Conservation (phyloP, 805 yeast species). For the Metschnikowia santaceciliae region DNA sequence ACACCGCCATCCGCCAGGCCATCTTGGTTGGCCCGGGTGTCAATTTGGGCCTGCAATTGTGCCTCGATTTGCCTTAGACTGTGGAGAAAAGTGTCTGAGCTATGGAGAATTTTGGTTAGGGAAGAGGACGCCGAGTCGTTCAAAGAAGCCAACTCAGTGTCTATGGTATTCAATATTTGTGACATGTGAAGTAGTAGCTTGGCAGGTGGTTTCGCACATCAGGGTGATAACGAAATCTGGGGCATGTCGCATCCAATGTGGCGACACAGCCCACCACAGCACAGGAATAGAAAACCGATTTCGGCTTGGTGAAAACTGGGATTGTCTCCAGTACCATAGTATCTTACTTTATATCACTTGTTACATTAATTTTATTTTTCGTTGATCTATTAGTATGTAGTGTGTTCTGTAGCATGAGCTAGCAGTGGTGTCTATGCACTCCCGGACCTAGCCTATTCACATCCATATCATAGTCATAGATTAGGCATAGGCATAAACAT, state of each 20-base stretch:
- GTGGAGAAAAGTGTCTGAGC: conserved; percentile 21
- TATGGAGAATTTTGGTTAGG: conserved; percentile 19
- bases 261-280: background rate
- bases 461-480: no score
- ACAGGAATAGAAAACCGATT: no score
- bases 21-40: background rate
- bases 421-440: background rate
- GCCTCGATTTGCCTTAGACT: conserved; percentile 25
- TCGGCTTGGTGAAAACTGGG: no score
- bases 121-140: conserved; percentile 21
- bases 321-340: background rate
- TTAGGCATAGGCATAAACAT: no score
- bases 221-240: conserved; percentile 6
- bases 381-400: background rate
- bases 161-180: conserved; percentile 24
- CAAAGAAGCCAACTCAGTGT: conserved; percentile 25
- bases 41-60: conserved; percentile 17
- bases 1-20: background rate
- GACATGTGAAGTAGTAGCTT: conserved; percentile 10
- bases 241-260: conserved; percentile 6
- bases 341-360: background rate
- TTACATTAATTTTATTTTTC: no score
- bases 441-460: background rate
- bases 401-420: background rate
- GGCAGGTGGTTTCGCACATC: background rate